phyloP scores from a whole-genome alignment of 208 protist species.

The Herpetomonas tarakana region DNA sequence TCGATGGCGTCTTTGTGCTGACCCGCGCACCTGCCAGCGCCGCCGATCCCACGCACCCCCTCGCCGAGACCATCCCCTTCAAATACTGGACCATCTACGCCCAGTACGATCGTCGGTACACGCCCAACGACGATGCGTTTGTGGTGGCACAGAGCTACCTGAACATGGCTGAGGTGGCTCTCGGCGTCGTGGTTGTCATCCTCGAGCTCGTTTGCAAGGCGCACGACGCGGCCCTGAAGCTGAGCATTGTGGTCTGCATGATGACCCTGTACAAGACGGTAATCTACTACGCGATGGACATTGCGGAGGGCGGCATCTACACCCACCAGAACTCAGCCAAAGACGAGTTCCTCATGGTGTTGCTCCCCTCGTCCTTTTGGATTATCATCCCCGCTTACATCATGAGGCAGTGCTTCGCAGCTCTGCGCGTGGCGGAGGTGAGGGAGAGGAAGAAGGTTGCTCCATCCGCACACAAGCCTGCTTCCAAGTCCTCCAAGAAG shows the following conservation, averaged over 20 bases:
- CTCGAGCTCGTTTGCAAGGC: slow-evolving; percentile 15
- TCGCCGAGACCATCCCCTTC: slow-evolving; percentile 45
- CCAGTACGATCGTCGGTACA: slow-evolving; percentile 70
- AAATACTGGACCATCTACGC: slow-evolving; percentile 68
- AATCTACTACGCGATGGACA: slow-evolving; percentile 65
- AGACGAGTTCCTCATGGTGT: slow-evolving; percentile 50
- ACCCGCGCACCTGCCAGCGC: slow-evolving; percentile 24
- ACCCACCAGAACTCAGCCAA: slow-evolving; percentile 56
- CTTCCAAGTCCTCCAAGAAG: slow-evolving; percentile 5
- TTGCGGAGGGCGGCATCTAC: slow-evolving; percentile 56
- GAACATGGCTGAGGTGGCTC: slow-evolving; percentile 63
- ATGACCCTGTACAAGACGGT: slow-evolving; percentile 88
- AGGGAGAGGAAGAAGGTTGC: slow-evolving; percentile 6
- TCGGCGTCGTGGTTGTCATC: slow-evolving; percentile 44
- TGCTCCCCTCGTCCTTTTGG: slow-evolving; percentile 64
- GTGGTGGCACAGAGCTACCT: slow-evolving; percentile 80
- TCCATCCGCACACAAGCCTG: slow-evolving; percentile 4
- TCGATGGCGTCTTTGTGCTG: slow-evolving; percentile 73
- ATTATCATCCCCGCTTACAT: slow-evolving; percentile 51
- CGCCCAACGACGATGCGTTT: slow-evolving; percentile 77
- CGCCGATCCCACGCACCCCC: slow-evolving; percentile 30
- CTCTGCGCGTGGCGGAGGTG: slow-evolving; percentile 10
- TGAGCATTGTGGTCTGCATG: slow-evolving; percentile 38
- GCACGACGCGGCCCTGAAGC: slow-evolving; percentile 25
- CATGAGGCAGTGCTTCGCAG: slow-evolving; percentile 34